Evolutionary conservation across 495 filamentous ascomycete genomes (phyloP).

Genomic region (Aspergillus sparsus): DNA sequence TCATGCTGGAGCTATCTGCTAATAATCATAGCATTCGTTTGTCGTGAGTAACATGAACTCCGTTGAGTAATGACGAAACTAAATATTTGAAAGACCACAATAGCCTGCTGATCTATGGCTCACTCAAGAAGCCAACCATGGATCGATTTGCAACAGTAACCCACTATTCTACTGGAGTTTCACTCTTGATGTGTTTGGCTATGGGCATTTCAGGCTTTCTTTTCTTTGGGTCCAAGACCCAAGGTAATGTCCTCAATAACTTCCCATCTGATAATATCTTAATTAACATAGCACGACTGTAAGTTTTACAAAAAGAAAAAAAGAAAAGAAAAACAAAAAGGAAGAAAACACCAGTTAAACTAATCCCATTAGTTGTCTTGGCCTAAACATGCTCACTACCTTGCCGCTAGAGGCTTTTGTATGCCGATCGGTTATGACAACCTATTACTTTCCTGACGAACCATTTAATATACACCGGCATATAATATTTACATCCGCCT

Average conservation of each 20-base stretch:
- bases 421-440: slow-evolving; percentile 93
- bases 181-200: slow-evolving; percentile 81
- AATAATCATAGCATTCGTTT: slow-evolving; percentile 72
- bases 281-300: slow-evolving; percentile 91
- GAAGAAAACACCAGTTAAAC: slow-evolving; percentile 7
- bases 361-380: slow-evolving; percentile 65
- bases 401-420: slow-evolving; percentile 95
- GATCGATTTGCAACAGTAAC: slow-evolving; percentile 91
- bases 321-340: background rate
- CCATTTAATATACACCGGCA: slow-evolving; percentile 83
- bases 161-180: slow-evolving; percentile 86
- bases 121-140: slow-evolving; percentile 87
- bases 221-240: slow-evolving; percentile 85
- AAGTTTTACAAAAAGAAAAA: slow-evolving; percentile 22
- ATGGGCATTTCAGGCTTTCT: slow-evolving; percentile 92
- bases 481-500: slow-evolving; percentile 74
- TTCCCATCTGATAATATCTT: slow-evolving; percentile 86
- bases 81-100: slow-evolving; percentile 70
- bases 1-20: slow-evolving; percentile 25
- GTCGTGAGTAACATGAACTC: slow-evolving; percentile 54
- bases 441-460: slow-evolving; percentile 83
- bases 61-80: slow-evolving; percentile 10
- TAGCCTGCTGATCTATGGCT: slow-evolving; percentile 94
- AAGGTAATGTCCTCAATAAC: slow-evolving; percentile 97
- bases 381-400: slow-evolving; percentile 97